phyloP scores from a whole-genome alignment of 2,329 filamentous ascomycete genomes.

The Exserohilum rostratum region DNA sequence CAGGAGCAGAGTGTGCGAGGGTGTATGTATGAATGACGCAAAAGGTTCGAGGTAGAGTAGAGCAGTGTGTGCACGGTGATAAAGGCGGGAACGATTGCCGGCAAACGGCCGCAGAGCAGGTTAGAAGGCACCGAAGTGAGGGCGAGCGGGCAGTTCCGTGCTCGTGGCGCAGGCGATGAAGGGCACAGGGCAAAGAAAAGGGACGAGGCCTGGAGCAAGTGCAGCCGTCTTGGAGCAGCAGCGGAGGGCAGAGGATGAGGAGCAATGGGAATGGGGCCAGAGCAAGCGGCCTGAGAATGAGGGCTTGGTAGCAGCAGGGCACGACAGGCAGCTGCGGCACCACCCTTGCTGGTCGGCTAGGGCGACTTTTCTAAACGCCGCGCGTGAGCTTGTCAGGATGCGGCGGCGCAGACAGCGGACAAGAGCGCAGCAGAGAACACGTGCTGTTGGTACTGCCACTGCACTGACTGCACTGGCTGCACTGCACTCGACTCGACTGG shows the following conservation, averaged over 20 bases:
- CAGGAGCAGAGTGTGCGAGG: conserved; percentile 1
- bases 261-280: conserved; percentile 15
- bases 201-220: background rate
- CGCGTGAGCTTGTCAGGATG: conserved; percentile 19
- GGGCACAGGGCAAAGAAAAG: background rate
- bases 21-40: conserved; percentile 21
- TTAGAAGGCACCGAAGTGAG: conserved; percentile 1
- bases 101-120: conserved; percentile 1
- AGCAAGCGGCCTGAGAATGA: background rate
- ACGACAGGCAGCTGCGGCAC: background rate
- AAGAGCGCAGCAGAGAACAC: conserved; percentile 10
- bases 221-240: conserved; percentile 6
- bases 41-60: conserved; percentile 1
- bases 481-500: too few species aligned
- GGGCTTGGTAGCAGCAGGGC: background rate
- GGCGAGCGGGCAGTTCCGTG: conserved; percentile 9
- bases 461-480: too few species aligned
- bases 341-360: conserved; percentile 25
- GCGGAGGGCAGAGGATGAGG: conserved; percentile 19
- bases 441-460: too few species aligned
- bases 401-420: conserved; percentile 22
- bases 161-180: conserved; percentile 15
- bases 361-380: conserved; percentile 22
- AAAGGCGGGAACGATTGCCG: conserved; percentile 12
- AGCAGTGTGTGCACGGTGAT: conserved; percentile 15